phyloP scores from a whole-genome alignment of 345 rosid species.

The Citrus sinensis region DNA sequence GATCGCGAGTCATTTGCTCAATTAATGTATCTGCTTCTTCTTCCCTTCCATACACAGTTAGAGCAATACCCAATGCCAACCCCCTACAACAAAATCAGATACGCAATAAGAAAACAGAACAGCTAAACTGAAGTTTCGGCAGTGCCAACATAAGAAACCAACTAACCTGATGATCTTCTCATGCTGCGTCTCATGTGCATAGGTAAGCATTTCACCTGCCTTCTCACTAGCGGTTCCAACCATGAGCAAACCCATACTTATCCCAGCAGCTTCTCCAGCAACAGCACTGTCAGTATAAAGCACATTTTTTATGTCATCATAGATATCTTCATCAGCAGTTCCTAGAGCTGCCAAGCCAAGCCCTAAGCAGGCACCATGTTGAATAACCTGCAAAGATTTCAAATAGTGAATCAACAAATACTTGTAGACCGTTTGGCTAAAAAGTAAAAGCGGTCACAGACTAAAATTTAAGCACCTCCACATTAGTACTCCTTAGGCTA shows the following conservation, averaged over 20 bases:
- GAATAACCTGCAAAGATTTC: constrained; percentile 71
- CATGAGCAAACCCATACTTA: constrained; percentile 97
- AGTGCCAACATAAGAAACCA: background rate
- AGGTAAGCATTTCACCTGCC: constrained; percentile 97
- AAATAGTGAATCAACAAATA: constrained; percentile 4
- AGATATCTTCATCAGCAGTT: constrained; percentile 95
- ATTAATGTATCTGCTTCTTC: constrained; percentile 98
- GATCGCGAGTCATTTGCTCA: constrained; percentile 98
- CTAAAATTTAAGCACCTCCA: constrained; percentile 57
- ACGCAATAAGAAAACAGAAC: background rate
- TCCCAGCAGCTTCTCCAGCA: constrained; percentile 99
- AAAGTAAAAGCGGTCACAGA: background rate
- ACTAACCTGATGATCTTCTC: constrained; percentile 94
- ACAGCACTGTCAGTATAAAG: constrained; percentile 94
- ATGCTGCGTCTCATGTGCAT: constrained; percentile 98
- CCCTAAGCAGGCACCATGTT: constrained; percentile 99
- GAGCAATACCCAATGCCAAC: constrained; percentile 92
- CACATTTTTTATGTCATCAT: constrained; percentile 82
- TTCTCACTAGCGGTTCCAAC: constrained; percentile 98
- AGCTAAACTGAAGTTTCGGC: background rate
- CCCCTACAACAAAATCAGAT: constrained; percentile 48
- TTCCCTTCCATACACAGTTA: constrained; percentile 97
- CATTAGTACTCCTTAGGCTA: constrained; percentile 80
- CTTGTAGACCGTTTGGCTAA: background rate
- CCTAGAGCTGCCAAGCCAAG: constrained; percentile 98